phyloP scores from a whole-genome alignment of 306 rosid species.

The Pachyrhizus erosus region DNA sequence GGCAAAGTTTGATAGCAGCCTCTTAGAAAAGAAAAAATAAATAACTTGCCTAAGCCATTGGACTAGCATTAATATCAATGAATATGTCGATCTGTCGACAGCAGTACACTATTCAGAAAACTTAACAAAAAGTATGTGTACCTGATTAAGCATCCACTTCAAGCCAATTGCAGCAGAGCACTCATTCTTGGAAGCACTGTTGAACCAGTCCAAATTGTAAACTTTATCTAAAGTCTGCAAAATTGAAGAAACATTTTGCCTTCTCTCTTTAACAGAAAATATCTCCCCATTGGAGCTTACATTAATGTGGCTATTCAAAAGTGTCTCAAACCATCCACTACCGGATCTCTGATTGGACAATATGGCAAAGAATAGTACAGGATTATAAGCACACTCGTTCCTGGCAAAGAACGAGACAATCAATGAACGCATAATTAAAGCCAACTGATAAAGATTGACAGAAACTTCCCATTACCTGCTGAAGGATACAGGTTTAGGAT shows the following conservation, averaged over 20 bases:
- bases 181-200: slow-evolving; percentile 93
- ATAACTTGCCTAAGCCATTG: not conserved
- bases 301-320: slow-evolving; percentile 81
- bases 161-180: slow-evolving; percentile 96
- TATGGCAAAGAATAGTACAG: slow-evolving; percentile 82
- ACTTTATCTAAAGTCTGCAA: slow-evolving; percentile 78
- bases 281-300: slow-evolving; percentile 94
- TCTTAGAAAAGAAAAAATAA: too few species aligned
- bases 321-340: slow-evolving; percentile 98
- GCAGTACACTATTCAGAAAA: not conserved
- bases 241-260: slow-evolving; percentile 72
- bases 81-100: not conserved
- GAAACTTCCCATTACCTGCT: slow-evolving; percentile 67
- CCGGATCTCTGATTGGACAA: slow-evolving; percentile 95
- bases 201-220: slow-evolving; percentile 91
- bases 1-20: slow-evolving; percentile 9
- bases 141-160: slow-evolving; percentile 99
- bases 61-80: slow-evolving; percentile 20
- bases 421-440: slow-evolving; percentile 21
- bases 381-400: slow-evolving; percentile 80
- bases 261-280: slow-evolving; percentile 74
- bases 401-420: slow-evolving; percentile 51
- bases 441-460: not conserved
- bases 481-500: slow-evolving; percentile 84
- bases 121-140: slow-evolving; percentile 26